Percentiles rank a stretch among this genome's conserved stretches.
phyloP scores from a whole-genome alignment of 2,329 filamentous ascomycete genomes.

The Xylaria sp. region DNA sequence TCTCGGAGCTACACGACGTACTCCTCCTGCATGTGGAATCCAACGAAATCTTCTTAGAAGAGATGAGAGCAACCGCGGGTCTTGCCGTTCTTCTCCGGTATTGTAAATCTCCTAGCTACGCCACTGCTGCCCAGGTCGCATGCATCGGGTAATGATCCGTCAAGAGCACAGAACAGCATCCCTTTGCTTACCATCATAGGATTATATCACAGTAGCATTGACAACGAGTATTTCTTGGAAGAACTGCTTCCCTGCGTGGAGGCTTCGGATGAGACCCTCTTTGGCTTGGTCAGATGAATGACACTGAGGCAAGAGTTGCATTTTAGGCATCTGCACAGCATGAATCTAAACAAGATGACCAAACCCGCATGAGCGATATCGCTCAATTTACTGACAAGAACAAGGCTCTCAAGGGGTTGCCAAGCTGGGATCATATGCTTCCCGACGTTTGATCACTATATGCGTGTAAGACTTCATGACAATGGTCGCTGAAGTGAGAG shows the following conservation, averaged over 20 bases:
- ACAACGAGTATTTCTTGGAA: neutral
- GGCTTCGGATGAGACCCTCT: neutral
- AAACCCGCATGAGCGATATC: neutral
- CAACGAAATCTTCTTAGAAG: neutral
- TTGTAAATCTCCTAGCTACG: neutral
- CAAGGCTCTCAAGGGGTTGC: constrained; percentile 8
- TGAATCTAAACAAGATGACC: neutral
- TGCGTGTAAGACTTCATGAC: neutral
- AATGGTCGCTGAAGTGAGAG: neutral
- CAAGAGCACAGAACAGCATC: neutral
- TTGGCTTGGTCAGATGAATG: neutral
- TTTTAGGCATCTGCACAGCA: neutral
- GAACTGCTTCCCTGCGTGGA: neutral
- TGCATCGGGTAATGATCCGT: constrained; percentile 5
- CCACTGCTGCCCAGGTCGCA: constrained; percentile 14
- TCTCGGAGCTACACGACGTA: neutral
- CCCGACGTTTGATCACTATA: neutral
- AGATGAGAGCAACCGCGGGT: constrained; percentile 6
- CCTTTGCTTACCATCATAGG: neutral
- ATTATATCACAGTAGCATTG: constrained; percentile 15
- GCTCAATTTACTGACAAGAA: neutral
- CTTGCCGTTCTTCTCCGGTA: neutral
- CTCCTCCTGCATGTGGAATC: neutral
- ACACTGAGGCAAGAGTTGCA: neutral
- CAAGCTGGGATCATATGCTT: neutral